These are phyloP conservation scores for Suhomyces atakaporum DNA, from an alignment of 1,139 yeast species.

Conservation along the genomic window DNA sequence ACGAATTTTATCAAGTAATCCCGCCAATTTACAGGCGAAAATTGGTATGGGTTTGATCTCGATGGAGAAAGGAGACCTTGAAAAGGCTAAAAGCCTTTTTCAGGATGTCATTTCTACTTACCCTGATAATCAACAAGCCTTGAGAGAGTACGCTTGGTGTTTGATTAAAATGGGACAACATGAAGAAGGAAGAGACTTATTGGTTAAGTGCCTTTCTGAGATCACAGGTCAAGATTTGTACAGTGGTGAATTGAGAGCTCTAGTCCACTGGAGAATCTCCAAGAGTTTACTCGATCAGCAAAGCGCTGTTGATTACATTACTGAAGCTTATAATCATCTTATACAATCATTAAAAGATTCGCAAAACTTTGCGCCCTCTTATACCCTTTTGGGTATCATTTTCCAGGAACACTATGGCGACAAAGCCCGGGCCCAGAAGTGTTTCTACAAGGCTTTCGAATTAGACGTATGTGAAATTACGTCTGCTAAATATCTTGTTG, in stretches of 20 bases:
- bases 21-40: constrained; percentile 58
- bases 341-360: constrained; percentile 65
- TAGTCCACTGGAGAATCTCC: constrained; percentile 72
- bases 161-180: constrained; percentile 54
- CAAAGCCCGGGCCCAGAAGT: constrained; percentile 70
- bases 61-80: constrained; percentile 62
- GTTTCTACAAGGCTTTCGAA: constrained; percentile 89
- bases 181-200: constrained; percentile 55
- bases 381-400: constrained; percentile 74
- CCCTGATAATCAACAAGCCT: constrained; percentile 62
- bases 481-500: constrained; percentile 74
- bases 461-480: constrained; percentile 72
- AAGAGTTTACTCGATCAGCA: constrained; percentile 44
- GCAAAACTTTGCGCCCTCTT: constrained; percentile 71
- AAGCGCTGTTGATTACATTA: constrained; percentile 32
- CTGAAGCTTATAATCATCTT: constrained; percentile 50
- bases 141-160: constrained; percentile 81
- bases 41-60: constrained; percentile 82
- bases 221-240: constrained; percentile 54
- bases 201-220: constrained; percentile 44
- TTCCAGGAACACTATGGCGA: constrained; percentile 64
- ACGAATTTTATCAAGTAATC: constrained; percentile 53
- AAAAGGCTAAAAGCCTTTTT: constrained; percentile 55
- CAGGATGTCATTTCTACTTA: constrained; percentile 48
- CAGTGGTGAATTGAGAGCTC: constrained; percentile 59